A percentile compares a stretch with the other conserved stretches of the same genome.
phyloP scores from a whole-genome alignment of 345 rosid genomes.

The Populus davidiana region DNA sequence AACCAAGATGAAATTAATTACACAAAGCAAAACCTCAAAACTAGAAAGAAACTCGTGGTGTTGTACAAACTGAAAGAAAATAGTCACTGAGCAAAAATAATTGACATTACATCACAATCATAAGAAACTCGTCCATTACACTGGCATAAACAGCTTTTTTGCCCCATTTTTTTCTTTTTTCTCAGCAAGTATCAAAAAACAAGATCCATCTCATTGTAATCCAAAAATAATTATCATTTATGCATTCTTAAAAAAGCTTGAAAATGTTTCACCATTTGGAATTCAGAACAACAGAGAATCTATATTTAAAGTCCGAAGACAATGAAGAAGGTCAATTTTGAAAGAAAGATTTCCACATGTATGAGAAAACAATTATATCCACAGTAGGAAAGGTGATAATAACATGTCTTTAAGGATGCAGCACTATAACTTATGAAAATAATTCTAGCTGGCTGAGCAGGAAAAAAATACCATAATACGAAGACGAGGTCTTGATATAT shows the following conservation, averaged over 20 bases:
- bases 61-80: background rate
- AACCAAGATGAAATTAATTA: background rate
- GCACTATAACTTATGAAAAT: background rate
- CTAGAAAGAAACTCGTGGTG: background rate
- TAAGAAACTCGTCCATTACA: background rate
- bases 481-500: constrained; percentile 61
- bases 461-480: constrained; percentile 70
- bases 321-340: background rate
- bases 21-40: background rate
- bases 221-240: background rate
- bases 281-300: background rate
- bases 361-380: background rate
- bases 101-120: background rate
- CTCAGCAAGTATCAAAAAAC: background rate
- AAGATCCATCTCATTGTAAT: background rate
- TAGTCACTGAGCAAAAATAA: background rate
- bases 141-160: background rate
- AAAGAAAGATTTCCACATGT: background rate
- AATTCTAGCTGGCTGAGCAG: background rate
- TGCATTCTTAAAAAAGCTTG: background rate
- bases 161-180: background rate
- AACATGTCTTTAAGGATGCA: background rate
- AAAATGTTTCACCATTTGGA: background rate
- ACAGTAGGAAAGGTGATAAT: background rate
- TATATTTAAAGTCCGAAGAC: background rate